Conservation (phyloP, 164 flowering plant genomes). For the Vitis riparia region DNA sequence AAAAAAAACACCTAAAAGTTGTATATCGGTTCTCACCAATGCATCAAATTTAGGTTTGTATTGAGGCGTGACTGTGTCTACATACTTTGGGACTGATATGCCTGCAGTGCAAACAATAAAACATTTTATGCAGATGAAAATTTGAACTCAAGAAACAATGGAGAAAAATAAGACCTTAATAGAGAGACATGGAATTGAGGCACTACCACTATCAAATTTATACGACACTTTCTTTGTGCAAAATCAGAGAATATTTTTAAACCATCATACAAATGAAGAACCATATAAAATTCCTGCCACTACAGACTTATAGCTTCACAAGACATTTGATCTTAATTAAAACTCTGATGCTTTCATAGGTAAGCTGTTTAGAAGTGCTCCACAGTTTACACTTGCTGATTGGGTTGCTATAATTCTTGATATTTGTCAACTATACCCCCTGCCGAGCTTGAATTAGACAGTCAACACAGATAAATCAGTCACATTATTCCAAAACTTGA, state of each 20-base stretch:
- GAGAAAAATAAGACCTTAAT: too few relatives aligned
- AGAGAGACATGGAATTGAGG: too few relatives aligned
- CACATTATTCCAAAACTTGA: neutral
- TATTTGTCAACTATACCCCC: neutral
- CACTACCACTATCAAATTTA: too few relatives aligned
- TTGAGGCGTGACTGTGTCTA: conserved; percentile 85
- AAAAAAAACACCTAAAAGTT: neutral
- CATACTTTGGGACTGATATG: conserved; percentile 76
- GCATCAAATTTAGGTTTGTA: conserved; percentile 88
- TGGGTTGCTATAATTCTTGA: neutral
- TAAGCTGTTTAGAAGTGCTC: neutral
- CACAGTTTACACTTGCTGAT: neutral
- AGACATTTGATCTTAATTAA: neutral
- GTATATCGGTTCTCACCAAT: conserved; percentile 50
- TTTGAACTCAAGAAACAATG: neutral
- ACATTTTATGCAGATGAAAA: neutral
- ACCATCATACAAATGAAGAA: too few relatives aligned
- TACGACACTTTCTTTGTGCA: neutral
- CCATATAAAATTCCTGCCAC: too few relatives aligned
- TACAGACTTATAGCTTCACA: too few relatives aligned
- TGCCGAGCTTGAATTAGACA: neutral
- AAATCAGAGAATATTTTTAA: too few relatives aligned
- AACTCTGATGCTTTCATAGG: neutral
- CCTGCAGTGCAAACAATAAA: conserved; percentile 42
- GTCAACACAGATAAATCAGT: neutral